A percentile compares a stretch with the other conserved stretches of the same genome.
Conservation (phyloP, 345 rosid species). For the Atalantia buxifolia region DNA sequence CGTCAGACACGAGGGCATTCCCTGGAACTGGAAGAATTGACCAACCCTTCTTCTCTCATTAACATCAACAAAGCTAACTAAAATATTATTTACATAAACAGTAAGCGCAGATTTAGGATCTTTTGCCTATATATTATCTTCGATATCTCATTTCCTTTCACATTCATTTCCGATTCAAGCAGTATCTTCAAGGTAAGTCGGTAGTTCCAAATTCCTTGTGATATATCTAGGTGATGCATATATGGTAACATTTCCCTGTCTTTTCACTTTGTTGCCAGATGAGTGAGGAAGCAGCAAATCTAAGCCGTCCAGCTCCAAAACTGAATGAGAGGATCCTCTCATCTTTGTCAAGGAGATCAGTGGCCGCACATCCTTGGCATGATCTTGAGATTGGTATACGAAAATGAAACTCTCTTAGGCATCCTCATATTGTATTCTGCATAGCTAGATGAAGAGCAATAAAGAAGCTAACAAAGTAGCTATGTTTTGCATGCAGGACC, state of each 20-base stretch:
- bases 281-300: slow-evolving; percentile 33
- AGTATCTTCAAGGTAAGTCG: slow-evolving; percentile 15
- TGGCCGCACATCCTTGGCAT: slow-evolving; percentile 99
- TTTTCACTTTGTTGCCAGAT: slow-evolving; percentile 23
- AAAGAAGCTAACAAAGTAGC: slow-evolving; percentile 16
- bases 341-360: slow-evolving; percentile 81
- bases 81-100: neutral
- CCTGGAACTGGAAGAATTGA: slow-evolving; percentile 20
- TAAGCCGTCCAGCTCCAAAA: slow-evolving; percentile 37
- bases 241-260: neutral
- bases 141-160: neutral
- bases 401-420: neutral
- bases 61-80: neutral
- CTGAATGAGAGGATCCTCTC: slow-evolving; percentile 94
- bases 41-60: slow-evolving; percentile 8
- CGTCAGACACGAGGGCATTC: slow-evolving; percentile 24
- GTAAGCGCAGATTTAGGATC: slow-evolving; percentile 17
- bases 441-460: neutral
- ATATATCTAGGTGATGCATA: neutral
- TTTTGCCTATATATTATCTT: neutral
- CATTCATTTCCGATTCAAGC: neutral
- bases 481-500: slow-evolving; percentile 54
- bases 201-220: neutral
- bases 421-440: neutral
- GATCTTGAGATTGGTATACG: slow-evolving; percentile 89